phyloP scores from a whole-genome alignment of 169 alveolate genomes.

The Amoebophrya sp. region DNA sequence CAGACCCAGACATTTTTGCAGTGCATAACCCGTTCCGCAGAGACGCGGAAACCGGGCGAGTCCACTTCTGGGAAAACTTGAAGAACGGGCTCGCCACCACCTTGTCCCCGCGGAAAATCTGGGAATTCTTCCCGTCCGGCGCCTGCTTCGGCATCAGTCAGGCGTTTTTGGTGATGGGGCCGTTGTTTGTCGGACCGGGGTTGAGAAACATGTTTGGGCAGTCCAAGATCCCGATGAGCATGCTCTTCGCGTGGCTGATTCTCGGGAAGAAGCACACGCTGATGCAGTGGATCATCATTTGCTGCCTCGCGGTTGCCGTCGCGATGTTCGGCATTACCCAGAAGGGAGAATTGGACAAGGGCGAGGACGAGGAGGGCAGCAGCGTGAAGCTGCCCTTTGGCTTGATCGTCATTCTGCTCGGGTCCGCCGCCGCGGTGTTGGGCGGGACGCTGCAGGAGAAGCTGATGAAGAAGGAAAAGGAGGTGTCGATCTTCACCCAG shows the following conservation, averaged over 20 bases:
- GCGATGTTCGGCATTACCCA: not conserved
- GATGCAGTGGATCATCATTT: not conserved
- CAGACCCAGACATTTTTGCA: too few species aligned
- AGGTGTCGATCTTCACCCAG: not conserved
- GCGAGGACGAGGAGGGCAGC: not conserved
- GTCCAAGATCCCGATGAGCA: not conserved
- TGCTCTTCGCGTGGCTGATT: not conserved
- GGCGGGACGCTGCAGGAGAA: constrained; percentile 6
- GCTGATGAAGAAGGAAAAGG: not conserved
- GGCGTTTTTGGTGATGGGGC: constrained; percentile 5
- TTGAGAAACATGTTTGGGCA: not conserved
- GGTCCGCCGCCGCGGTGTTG: not conserved
- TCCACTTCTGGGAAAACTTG: not conserved
- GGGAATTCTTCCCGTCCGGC: not conserved
- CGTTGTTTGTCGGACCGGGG: not conserved
- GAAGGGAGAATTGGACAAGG: not conserved
- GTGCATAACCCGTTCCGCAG: too few species aligned
- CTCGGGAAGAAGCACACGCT: not conserved
- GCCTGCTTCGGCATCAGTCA: not conserved
- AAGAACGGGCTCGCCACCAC: not conserved
- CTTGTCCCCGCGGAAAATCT: not conserved
- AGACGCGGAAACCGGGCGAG: too few species aligned
- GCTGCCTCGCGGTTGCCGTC: not conserved
- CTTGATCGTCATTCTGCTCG: not conserved
- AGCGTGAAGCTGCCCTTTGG: not conserved